Evolutionary conservation across 768 basidiomycete species (phyloP).

Genomic region (Suillus decipiens): DNA sequence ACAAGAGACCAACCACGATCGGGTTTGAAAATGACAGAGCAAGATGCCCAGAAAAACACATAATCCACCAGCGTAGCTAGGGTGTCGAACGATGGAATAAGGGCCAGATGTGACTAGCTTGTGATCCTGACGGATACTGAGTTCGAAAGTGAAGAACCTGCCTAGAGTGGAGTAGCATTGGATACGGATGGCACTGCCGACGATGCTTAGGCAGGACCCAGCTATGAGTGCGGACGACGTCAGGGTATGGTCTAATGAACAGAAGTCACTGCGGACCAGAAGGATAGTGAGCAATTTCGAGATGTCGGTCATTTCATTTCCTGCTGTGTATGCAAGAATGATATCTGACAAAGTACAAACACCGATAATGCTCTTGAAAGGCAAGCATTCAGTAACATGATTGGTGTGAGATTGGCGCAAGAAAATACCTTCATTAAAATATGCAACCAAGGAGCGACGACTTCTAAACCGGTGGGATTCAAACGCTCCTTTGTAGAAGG

Average conservation of each 20-base stretch:
- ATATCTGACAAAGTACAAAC: constrained; percentile 2
- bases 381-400: background rate
- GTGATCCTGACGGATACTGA: constrained; percentile 38
- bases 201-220: constrained; percentile 23
- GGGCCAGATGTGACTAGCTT: constrained; percentile 40
- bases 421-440: background rate
- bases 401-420: background rate
- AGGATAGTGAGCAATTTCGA: background rate
- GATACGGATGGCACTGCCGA: constrained; percentile 31
- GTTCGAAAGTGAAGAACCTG: constrained; percentile 41
- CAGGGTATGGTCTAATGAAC: background rate
- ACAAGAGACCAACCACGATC: constrained; percentile 13
- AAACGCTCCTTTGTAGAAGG: constrained; percentile 7
- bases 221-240: constrained; percentile 9
- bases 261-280: constrained; percentile 6
- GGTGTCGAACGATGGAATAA: constrained; percentile 43
- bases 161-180: constrained; percentile 38
- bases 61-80: constrained; percentile 18
- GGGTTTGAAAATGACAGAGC: constrained; percentile 6
- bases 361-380: background rate
- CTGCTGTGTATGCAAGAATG: background rate
- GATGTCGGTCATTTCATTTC: background rate
- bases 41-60: constrained; percentile 12
- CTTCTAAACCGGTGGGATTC: background rate
- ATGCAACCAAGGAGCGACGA: background rate